Evolutionary conservation across 441 rosid genomes (phyloP), one percentile per base, ranked within the genome.

Genomic region (Gossypium davidsonii): DNA sequence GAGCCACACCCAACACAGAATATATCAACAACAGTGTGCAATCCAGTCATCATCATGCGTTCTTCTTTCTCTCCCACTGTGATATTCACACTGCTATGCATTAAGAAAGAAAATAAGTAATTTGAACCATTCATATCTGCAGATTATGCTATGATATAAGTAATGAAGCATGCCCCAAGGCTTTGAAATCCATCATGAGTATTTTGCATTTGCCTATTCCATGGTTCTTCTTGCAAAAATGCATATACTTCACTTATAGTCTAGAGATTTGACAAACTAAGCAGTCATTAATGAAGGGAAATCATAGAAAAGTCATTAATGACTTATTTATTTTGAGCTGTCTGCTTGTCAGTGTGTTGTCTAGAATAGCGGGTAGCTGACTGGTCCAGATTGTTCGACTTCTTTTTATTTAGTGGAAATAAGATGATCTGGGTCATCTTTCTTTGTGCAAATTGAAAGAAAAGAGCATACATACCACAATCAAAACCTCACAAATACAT

Each of bases 1-100:
- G 96, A 89, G 82, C 97, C 96, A 80, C 98, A 91, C 17, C 77
- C 76, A 56, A 91, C 92, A 62, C 98, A 93, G 80, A 82, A 93
- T 79, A 93, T 89, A 81, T 91, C 97, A 67, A 82, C 92, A 15
- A 91, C 95, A 20, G 85, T 80, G 78, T 93, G 97, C 89, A 86
- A 56, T 82, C 97, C 97, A 39, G 98, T 93, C 73, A 83, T 80
- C 98, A 93, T 91, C 83, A 83, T 48, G 14, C 95, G 89, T 58
- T 88, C 87, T 79, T 89, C 93, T 78, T 57, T 74, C 76, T 81
- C 83, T 55, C 97, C 95, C 48, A 70, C 71, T 14, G 88, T 81
- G 80, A 93, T 71, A 76, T 93, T 93, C 72, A 85, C 94, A 39
- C 97, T 92, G 83, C 76, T 34, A 51, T 39, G 17, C 73, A 76